Percentiles rank a stretch among this genome's conserved stretches.
phyloP scores from a whole-genome alignment of 106 monocot species.

The Gastrodia elata region DNA sequence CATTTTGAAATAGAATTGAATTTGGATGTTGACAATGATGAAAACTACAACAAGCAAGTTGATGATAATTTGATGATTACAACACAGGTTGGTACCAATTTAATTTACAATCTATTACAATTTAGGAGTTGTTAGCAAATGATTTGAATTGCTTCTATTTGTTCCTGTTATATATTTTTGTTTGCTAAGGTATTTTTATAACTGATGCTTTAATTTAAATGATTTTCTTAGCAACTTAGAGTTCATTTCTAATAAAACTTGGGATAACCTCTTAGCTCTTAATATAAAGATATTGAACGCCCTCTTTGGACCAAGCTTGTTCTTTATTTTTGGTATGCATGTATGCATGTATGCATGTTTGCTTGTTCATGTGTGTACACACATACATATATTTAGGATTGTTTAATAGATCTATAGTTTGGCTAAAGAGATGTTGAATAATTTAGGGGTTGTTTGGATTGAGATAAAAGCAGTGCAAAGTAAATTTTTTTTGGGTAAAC shows the following conservation, averaged over 20 bases:
- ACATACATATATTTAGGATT: no score
- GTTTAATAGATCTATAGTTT: no score
- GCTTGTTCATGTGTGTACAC: no score
- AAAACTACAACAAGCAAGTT: constrained; percentile 13
- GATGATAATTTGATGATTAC: constrained; percentile 7
- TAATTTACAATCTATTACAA: background rate
- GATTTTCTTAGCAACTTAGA: background rate
- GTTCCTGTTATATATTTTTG: background rate
- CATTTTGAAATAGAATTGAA: constrained; percentile 20
- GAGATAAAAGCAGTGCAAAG: no score
- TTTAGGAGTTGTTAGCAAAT: background rate
- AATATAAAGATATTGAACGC: background rate
- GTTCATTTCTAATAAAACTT: background rate
- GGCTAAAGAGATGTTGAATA: no score
- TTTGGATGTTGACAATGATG: constrained; percentile 11
- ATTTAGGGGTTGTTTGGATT: no score
- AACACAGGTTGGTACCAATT: constrained; percentile 11
- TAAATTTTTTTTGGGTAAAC: no score
- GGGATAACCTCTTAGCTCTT: background rate
- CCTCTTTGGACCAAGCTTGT: background rate
- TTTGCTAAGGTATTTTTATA: background rate
- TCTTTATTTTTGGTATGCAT: background rate
- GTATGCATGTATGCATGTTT: no score
- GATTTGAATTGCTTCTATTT: background rate
- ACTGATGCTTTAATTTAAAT: background rate